Base-by-base conservation (phyloP, 768 basidiomycete species). In the Kockovaella imperatae region DNA sequence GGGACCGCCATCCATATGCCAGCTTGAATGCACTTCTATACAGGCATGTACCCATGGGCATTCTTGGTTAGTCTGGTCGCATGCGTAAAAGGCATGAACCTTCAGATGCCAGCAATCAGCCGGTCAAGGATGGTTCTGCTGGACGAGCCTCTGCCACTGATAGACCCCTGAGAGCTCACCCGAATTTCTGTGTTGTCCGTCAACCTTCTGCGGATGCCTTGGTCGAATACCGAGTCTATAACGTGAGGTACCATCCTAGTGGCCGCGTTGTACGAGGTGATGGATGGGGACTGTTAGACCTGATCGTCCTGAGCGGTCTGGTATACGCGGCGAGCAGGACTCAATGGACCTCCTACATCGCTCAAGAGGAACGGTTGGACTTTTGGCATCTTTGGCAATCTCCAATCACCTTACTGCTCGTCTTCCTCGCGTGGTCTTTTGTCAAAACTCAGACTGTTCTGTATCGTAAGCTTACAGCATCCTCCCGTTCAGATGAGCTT, bases 211-310 rank as follows among this genome's bases (percentile, higher is more conserved):
- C n/a, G n/a, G n/a, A n/a, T n/a, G n/a, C n/a, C n/a, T n/a, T n/a
- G n/a, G 47, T 51, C 41, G 62, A 64, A 32, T 64, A 57, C 29
- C 34, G 59, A 24, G 56, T 64, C 4, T 48, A 56, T 43, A 58
- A 60, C 21, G 54, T 43, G 34, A 39, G 42, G 17, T 25, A 42
- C 11, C 29, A 45, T n/a, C 13, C 17, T 1, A 41, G 29, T 45
- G 64, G 60, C 3, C 23, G 45, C 24, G 26, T 58, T 2, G n/a
- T 50, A 23, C 26, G 58, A 40, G 47, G 54, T 2, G 64, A 62
- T 52, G 57, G 57, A 18, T 56, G 52, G 54, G 42, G 44, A 5
- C 10, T 50, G 7, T 11, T 26, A 7, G 53, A 59, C 40, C 5
- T 40, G 21, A 3, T 40, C 23, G 20, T 47, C 5, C 15, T 44